phyloP scores from a whole-genome alignment of 176 grass and related monocot species.

The Phoenix roebelenii region DNA sequence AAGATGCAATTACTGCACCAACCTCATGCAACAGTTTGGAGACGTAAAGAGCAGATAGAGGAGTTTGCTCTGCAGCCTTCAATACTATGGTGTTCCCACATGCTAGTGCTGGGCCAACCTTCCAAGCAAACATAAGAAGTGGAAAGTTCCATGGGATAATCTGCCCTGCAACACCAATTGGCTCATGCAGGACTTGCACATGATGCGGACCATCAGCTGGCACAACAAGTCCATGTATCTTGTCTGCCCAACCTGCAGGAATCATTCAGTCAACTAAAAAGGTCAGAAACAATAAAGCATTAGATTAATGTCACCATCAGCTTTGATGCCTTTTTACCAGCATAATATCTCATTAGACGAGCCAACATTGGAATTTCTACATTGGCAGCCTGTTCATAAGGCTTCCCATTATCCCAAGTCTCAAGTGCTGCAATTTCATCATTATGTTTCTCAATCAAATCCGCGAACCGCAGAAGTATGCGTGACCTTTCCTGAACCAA shows the following conservation, averaged over 20 bases:
- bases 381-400: constrained; percentile 50
- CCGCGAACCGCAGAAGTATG: constrained; percentile 60
- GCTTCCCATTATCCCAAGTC: constrained; percentile 94
- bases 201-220: constrained; percentile 64
- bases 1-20: not conserved
- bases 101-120: constrained; percentile 77
- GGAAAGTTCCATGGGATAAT: constrained; percentile 96
- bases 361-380: constrained; percentile 70
- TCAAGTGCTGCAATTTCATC: constrained; percentile 82
- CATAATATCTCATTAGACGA: constrained; percentile 78
- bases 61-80: constrained; percentile 88
- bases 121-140: constrained; percentile 89
- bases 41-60: constrained; percentile 66
- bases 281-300: too few species aligned
- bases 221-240: constrained; percentile 79
- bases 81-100: constrained; percentile 83
- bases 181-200: constrained; percentile 80
- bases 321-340: constrained; percentile 23
- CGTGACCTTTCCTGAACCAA: constrained; percentile 66
- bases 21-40: constrained; percentile 76
- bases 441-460: constrained; percentile 73
- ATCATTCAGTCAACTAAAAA: too few species aligned
- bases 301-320: not conserved
- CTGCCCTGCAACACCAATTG: constrained; percentile 69
- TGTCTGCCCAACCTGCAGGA: constrained; percentile 63